A percentile compares a stretch with the other conserved stretches of the same genome.
These are phyloP conservation scores for Ceratocystis alfenasii DNA, from an alignment of 2,329 filamentous ascomycete genomes.

Conservation along the genomic window DNA sequence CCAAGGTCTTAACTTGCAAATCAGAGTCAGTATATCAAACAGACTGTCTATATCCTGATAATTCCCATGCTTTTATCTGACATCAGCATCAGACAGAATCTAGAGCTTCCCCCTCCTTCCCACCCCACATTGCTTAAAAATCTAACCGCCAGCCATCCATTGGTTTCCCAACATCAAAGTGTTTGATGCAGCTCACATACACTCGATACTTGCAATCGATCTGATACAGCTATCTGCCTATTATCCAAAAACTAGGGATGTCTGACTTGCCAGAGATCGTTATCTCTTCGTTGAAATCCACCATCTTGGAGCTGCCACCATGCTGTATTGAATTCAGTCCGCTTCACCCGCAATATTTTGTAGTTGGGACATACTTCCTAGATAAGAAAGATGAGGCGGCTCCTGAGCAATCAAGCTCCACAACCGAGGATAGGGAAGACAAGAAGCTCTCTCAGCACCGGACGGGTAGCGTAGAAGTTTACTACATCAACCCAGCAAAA, in stretches of 20 bases:
- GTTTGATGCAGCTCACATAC: too few species aligned
- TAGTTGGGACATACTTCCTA: conserved; percentile 77
- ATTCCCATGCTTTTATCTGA: too few species aligned
- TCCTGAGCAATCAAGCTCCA: conserved; percentile 1
- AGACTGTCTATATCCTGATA: too few species aligned
- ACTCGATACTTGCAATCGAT: not conserved
- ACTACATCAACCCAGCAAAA: conserved; percentile 10
- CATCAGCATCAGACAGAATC: too few species aligned
- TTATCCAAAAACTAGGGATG: not conserved
- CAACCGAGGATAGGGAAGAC: conserved; percentile 24
- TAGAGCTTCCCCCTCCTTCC: too few species aligned
- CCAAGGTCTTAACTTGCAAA: too few species aligned
- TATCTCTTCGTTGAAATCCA: conserved; percentile 36
- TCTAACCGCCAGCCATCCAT: too few species aligned
- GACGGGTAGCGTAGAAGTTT: conserved; percentile 62
- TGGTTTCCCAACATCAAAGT: too few species aligned
- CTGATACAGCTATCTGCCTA: not conserved
- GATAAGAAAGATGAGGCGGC: conserved; percentile 35
- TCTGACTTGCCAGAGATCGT: conserved; percentile 1
- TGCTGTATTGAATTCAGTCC: conserved; percentile 69
- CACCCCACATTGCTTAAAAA: too few species aligned
- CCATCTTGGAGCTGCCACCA: conserved; percentile 54
- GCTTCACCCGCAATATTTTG: conserved; percentile 48
- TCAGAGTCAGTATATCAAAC: too few species aligned
- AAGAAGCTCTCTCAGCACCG: conserved; percentile 42